Base-by-base conservation (phyloP, 129 eudicot genomes). In the Lactuca saligna region DNA sequence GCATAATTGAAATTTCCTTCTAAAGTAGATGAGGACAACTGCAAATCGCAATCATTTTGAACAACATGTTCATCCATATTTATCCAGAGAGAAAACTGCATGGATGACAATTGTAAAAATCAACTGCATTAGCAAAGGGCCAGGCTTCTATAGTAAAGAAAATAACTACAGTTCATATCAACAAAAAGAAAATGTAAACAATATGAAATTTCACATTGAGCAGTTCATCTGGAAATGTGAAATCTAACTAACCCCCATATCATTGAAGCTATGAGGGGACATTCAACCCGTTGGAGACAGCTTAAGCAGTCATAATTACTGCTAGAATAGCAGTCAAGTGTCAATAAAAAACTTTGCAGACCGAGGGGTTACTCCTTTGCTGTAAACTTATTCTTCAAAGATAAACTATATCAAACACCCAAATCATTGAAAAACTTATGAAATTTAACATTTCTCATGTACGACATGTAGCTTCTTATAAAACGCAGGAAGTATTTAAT, bases 51-150 rank as follows among this genome's bases (percentile, higher is more conserved):
- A 60, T 7, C 46, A 41, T 54, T 25, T 41, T 38, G 69, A 66
- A 17, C 16, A 44, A 17, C 49, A 34, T 74, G 72, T 75, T 67
- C 81, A 63, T 78, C 83, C 85, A 82, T 80, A 5, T 33, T 39
- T 61, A 56, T 20, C 62, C 41, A 55, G 56, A 46, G 61, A 12
- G 25, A 68, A 51, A 66, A n/a, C 84, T 85, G 84, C 72, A 65
- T 53, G 49, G 15, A 20, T 35, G 61, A n/a, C 42, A 66, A 57
- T 32, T 46, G 59, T 33, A 39, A 74, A 8, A 65, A 65, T 14
- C 10, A 51, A 75, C 7, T 64, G 59, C 31, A 68, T 33, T 63
- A 79, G 61, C 50, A 37, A 68, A 53, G 44, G 54, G 13, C 17
- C 37, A 53, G 50, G 31, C 17, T 37, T 8, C 49, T 39, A 39